A percentile compares a stretch with the other conserved stretches of the same genome.
Conservation (phyloP, 1,284 basidiomycete genomes). For the Cutaneotrichosporon sp. region DNA sequence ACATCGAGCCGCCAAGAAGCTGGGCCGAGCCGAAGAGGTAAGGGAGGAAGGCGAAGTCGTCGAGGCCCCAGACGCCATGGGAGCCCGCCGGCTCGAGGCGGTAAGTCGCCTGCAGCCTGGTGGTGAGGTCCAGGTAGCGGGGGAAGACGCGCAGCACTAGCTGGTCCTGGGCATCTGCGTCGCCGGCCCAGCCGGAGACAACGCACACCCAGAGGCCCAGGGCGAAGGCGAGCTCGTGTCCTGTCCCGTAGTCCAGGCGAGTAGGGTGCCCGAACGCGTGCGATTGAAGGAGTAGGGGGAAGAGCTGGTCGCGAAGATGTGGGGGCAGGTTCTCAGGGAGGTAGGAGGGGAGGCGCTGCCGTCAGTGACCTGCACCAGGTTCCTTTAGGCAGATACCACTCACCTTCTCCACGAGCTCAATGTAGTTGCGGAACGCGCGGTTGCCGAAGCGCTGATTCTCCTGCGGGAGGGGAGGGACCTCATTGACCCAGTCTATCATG, state of each 20-base stretch:
- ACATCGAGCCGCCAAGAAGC: slow-evolving; percentile 59
- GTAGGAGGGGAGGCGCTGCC: slow-evolving; percentile 62
- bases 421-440: slow-evolving; percentile 87
- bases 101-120: slow-evolving; percentile 86
- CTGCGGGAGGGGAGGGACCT: slow-evolving; percentile 74
- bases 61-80: slow-evolving; percentile 97
- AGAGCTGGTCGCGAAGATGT: slow-evolving; percentile 64
- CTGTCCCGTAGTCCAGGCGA: slow-evolving; percentile 94
- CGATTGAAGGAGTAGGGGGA: slow-evolving; percentile 57
- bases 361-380: no score
- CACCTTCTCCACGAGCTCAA: slow-evolving; percentile 74
- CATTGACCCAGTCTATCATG: slow-evolving; percentile 76
- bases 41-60: slow-evolving; percentile 88
- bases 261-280: slow-evolving; percentile 84
- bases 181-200: slow-evolving; percentile 42
- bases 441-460: slow-evolving; percentile 90
- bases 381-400: no score
- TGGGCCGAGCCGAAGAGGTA: slow-evolving; percentile 94
- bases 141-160: slow-evolving; percentile 54
- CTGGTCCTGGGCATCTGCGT: slow-evolving; percentile 49
- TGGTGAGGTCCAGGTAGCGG: slow-evolving; percentile 74
- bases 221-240: slow-evolving; percentile 87
- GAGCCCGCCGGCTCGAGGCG: slow-evolving; percentile 93
- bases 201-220: slow-evolving; percentile 64
- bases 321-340: slow-evolving; percentile 48